phyloP scores from a whole-genome alignment of 106 monocot genomes.

The Triglochin maritima region DNA sequence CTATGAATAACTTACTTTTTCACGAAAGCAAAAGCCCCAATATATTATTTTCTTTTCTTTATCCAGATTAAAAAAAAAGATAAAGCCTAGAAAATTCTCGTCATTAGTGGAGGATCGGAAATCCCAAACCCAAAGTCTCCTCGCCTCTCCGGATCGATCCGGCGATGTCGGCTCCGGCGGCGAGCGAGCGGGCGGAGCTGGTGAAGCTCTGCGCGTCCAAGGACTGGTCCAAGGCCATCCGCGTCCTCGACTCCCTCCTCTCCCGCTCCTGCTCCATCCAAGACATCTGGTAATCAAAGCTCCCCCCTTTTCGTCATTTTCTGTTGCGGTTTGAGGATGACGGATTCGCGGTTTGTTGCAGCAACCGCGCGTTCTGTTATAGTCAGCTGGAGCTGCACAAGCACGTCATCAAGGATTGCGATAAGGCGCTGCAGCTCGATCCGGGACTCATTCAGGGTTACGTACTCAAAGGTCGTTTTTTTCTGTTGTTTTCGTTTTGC shows the following conservation, averaged over 20 bases:
- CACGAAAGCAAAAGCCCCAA: too few relatives aligned
- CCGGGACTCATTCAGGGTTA: constrained; percentile 56
- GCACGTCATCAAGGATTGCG: constrained; percentile 94
- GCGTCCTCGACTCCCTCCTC: constrained; percentile 72
- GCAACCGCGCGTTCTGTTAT: constrained; percentile 92
- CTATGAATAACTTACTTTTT: too few relatives aligned
- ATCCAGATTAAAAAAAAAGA: too few relatives aligned
- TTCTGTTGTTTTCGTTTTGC: neutral
- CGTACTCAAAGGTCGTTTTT: constrained; percentile 67
- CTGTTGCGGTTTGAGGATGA: neutral
- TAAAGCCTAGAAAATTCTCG: too few relatives aligned
- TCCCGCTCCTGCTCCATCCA: constrained; percentile 45
- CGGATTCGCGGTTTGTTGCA: constrained; percentile 16
- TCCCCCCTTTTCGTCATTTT: neutral
- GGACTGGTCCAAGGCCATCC: constrained; percentile 97
- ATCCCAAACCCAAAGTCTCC: too few relatives aligned
- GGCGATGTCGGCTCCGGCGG: neutral
- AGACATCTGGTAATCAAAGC: constrained; percentile 55
- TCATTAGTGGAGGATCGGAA: too few relatives aligned
- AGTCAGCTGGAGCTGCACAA: constrained; percentile 87
- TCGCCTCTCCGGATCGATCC: too few relatives aligned
- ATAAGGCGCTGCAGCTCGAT: constrained; percentile 70
- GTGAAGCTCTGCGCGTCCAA: constrained; percentile 65
- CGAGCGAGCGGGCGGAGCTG: constrained; percentile 54
- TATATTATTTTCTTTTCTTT: too few relatives aligned